phyloP scores from a whole-genome alignment of 2,329 filamentous ascomycete species.

The Aspergillus bombycis region DNA sequence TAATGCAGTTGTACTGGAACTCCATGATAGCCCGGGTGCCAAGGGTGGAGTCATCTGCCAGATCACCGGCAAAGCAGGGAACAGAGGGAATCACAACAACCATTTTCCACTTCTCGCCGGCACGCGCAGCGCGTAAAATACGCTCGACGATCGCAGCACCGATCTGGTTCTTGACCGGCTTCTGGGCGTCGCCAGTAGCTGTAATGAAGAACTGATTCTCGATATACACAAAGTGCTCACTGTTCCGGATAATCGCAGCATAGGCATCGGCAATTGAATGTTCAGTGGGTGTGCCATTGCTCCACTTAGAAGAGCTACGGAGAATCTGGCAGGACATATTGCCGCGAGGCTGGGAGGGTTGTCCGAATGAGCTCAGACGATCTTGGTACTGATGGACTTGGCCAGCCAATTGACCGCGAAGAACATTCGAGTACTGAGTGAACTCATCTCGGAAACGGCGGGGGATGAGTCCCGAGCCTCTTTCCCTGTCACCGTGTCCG shows the following conservation, averaged over 20 bases:
- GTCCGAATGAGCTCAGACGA: conserved; percentile 32
- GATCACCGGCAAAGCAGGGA: conserved; percentile 90
- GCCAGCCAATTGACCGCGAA: conserved; percentile 45
- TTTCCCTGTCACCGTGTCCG: conserved; percentile 38
- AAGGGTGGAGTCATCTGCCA: conserved; percentile 78
- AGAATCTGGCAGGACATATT: conserved; percentile 53
- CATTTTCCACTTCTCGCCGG: conserved; percentile 84
- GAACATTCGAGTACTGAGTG: conserved; percentile 39
- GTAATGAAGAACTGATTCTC: conserved; percentile 99
- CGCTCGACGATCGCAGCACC: conserved; percentile 93
- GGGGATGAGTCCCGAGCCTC: conserved; percentile 32
- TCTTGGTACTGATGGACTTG: conserved; percentile 51
- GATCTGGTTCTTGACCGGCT: conserved; percentile 85
- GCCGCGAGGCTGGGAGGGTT: conserved; percentile 28
- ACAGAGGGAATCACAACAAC: conserved; percentile 89
- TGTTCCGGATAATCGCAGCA: conserved; percentile 78
- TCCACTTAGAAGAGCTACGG: conserved; percentile 91
- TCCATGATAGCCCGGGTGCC: conserved; percentile 97
- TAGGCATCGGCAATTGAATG: conserved; percentile 89
- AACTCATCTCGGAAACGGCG: conserved; percentile 43
- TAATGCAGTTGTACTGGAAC: conserved; percentile 97
- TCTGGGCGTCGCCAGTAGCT: conserved; percentile 82
- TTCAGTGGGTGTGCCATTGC: conserved; percentile 80
- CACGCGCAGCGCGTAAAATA: conserved; percentile 76
- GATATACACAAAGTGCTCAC: conserved; percentile 93